Evolutionary conservation across 805 yeast genomes (phyloP), one percentile per base, ranked within the genome.

Genomic region (Suhomyces canberraensis): DNA sequence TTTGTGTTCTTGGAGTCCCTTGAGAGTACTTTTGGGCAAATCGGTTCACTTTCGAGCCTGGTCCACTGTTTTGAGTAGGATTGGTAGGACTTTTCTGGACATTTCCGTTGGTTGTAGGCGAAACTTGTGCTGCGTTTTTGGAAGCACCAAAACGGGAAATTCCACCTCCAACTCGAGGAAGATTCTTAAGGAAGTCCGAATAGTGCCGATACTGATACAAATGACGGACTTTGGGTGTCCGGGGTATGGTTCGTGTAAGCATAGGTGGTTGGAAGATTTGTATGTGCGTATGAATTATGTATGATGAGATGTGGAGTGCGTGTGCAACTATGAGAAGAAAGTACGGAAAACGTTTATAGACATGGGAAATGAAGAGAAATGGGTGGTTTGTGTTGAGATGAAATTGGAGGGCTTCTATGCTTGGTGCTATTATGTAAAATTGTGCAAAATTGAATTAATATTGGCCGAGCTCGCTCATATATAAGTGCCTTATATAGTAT

Each of bases 11-110:
- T 9, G 24, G 25, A 16, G n/a, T n/a, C n/a, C n/a, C n/a, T 24
- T 33, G 18, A 20, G 34, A 13, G 34, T 52, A 61, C 41, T 49
- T 46, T 29, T 51, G 50, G 15, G 69, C 69, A 50, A 65, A 65
- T 40, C 70, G 44, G 36, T 64, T 65, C 11, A 55, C 45, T 42
- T 53, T 56, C 5, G 8, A 26, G 17, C 7, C 9, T 7, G 7
- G 7, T 20, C 22, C 22, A 7, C 9, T 7, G 22, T 20, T 20
- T 7, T 20, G 22, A 9, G 7, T 20, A 7, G 22, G 22, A 7
- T 20, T 20, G 8, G 7, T 20, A 7, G 7, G 7, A 7, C 8
- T 7, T 20, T 20, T 20, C 8, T 7, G 22, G 9, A 9, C 22
- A 20, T 7, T 7, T 7, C 8, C 7, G 9, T 7, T 9, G 9